Base-by-base conservation (phyloP, 257 asterid species). In the Catharanthus roseus region DNA sequence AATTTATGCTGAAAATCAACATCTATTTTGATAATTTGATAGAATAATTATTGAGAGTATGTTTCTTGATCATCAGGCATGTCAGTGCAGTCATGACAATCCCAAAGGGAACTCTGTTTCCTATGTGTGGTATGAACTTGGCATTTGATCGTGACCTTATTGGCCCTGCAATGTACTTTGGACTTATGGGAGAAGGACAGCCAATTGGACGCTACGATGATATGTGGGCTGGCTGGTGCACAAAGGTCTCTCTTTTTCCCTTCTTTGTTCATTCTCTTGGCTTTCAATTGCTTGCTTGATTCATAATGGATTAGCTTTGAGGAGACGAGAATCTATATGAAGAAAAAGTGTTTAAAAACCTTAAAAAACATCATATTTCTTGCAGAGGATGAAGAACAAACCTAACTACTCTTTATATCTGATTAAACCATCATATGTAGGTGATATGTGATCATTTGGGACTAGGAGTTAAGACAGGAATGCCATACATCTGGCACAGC, bases 161-260 rank as follows among this genome's bases (percentile, higher is more conserved):
- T 33, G 97, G 97, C 34, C 97, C 98, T 0, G 98, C 98, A 2
- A 88, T 92, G 97, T 90, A 90, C 77, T 92, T 90, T 49, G 98
- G 98, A 13, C 96, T 92, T 15, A 92, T 92, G 97, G 98, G 97
- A 54, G 98, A 92, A 10, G 98, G 97, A 0, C 97, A 92, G 83
- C 98, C 98, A 2, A 92, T 92, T 38, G 98, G 98, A 23, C 95
- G 97, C 5, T 92, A 92, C 65, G 98, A 92, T 31, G 98, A 92
- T 53, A 92, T 92, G 98, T 92, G 98, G 97, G 98, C 98, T 41
- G 98, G 97, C 49, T 92, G 98, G 98, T 92, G 98, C 63, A 67
- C 54, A 77, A 92, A 90, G 98, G 96, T 91, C 38, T 51, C 42
- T 28, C 21, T 8, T 8, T 38, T 38, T 8, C 42, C 55, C 23